Percentiles rank a stretch among this genome's conserved stretches.
Evolutionary conservation across 352 stramenopile genomes (phyloP).

Genomic region (Pythium aphanidermatum): DNA sequence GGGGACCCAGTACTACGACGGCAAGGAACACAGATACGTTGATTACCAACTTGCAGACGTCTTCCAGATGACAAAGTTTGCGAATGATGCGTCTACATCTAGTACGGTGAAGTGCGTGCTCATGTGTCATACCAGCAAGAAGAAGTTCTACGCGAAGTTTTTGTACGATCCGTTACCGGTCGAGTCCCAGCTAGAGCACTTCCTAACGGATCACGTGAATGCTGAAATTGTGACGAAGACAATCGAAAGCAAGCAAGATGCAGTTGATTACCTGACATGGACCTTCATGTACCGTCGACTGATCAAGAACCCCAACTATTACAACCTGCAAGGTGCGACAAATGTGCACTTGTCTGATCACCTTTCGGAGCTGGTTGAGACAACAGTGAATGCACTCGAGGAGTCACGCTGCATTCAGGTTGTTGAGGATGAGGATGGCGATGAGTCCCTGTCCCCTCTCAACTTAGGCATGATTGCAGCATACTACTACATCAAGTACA

Average conservation of each 20-base stretch:
- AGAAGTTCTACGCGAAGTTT: conserved; percentile 98
- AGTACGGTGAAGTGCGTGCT: conserved; percentile 93
- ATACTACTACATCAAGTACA: conserved; percentile 99
- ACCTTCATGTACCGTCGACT: conserved; percentile 99
- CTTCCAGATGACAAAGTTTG: conserved; percentile 97
- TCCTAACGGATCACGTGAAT: conserved; percentile 98
- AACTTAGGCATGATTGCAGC: conserved; percentile 99
- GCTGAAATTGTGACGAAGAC: conserved; percentile 98
- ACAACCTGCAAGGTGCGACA: conserved; percentile 94
- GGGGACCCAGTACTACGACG: conserved; percentile 98
- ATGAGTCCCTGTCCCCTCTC: conserved; percentile 90
- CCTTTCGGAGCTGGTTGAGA: conserved; percentile 98
- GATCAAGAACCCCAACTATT: conserved; percentile 99
- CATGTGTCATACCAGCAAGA: conserved; percentile 96
- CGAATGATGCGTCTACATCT: conserved; percentile 26
- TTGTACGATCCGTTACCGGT: conserved; percentile 99
- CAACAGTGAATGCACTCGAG: conserved; percentile 94
- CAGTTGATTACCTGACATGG: conserved; percentile 99
- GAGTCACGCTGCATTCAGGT: conserved; percentile 96
- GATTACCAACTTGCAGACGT: conserved; percentile 97
- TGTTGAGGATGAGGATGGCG: conserved; percentile 85
- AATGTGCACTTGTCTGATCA: conserved; percentile 96
- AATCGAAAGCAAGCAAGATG: conserved; percentile 98
- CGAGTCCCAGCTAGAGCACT: conserved; percentile 98
- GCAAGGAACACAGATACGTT: conserved; percentile 92